Evolutionary conservation across 2,329 filamentous ascomycete species (phyloP).

Genomic region (Fusarium tupiense): DNA sequence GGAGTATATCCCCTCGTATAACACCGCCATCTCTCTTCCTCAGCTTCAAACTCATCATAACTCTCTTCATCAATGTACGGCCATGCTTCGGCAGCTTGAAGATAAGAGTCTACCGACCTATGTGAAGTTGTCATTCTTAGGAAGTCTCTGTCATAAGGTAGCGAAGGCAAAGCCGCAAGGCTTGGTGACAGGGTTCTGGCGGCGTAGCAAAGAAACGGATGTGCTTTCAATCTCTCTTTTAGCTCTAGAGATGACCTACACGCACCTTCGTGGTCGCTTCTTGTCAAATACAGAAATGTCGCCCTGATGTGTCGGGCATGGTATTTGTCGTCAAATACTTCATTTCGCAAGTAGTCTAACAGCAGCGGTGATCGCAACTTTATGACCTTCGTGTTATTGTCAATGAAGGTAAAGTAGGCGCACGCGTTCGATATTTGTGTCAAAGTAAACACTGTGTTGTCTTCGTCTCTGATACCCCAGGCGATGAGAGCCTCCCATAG

Average conservation of each 20-base stretch:
- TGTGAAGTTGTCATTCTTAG: background rate
- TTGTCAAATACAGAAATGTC: background rate
- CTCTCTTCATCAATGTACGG: background rate
- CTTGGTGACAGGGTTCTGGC: background rate
- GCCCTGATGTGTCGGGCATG: background rate
- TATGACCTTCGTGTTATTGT: background rate
- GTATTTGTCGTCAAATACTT: background rate
- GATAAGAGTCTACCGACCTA: background rate
- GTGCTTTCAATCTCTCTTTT: background rate
- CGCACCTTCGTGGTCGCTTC: background rate
- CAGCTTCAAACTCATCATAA: background rate
- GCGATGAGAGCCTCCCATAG: background rate
- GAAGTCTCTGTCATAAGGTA: background rate
- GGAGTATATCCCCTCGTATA: background rate
- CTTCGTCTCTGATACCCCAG: background rate
- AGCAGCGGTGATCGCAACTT: background rate
- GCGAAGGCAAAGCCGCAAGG: fast-evolving
- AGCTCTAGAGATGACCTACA: background rate
- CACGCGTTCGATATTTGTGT: background rate
- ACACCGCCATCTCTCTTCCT: background rate
- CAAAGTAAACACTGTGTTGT: background rate
- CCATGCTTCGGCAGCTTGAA: background rate
- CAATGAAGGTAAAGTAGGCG: background rate
- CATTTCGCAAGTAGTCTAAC: background rate
- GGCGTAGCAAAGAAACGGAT: conserved; percentile 9